These are phyloP conservation scores for Ceratocystiopsis minuta DNA, from an alignment of 2,329 filamentous ascomycete species.

Conservation along the genomic window DNA sequence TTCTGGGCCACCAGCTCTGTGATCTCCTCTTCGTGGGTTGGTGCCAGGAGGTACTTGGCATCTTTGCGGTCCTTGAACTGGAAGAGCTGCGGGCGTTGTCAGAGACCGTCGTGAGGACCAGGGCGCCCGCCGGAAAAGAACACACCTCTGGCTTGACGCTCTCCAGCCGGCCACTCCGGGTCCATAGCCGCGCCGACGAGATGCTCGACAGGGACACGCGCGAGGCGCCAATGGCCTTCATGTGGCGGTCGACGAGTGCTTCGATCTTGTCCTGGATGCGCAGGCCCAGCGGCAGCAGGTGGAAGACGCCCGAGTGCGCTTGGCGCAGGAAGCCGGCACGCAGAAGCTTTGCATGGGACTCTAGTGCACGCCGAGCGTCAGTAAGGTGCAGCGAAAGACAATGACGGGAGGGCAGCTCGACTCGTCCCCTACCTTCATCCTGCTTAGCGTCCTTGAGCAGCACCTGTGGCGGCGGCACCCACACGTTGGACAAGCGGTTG, in stretches of 20 bases:
- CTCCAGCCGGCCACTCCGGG: conserved; percentile 62
- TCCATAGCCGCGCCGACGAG: conserved; percentile 72
- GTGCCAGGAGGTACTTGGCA: conserved; percentile 57
- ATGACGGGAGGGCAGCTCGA: background rate
- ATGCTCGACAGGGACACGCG: conserved; percentile 70
- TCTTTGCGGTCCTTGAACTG: conserved; percentile 64
- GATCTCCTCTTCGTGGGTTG: conserved; percentile 95
- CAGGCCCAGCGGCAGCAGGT: conserved; percentile 72
- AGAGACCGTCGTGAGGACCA: too few relatives aligned
- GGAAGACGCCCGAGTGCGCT: conserved; percentile 81
- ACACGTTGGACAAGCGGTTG: conserved; percentile 50
- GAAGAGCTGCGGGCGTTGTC: conserved; percentile 43
- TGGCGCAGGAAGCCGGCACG: conserved; percentile 55
- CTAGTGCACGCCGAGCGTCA: conserved; percentile 16
- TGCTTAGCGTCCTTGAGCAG: conserved; percentile 38
- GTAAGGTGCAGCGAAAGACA: background rate
- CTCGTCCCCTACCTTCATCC: conserved; percentile 28
- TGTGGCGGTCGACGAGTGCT: conserved; percentile 69
- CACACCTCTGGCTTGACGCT: conserved; percentile 53
- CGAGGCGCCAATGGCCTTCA: conserved; percentile 66
- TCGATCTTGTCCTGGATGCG: conserved; percentile 83
- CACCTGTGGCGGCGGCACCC: conserved; percentile 48
- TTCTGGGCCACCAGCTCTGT: conserved; percentile 58
- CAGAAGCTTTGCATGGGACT: conserved; percentile 48
- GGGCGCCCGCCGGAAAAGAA: background rate